These are phyloP conservation scores for Tremellales sp. DNA, from an alignment of 1,284 basidiomycete species.

Conservation along the genomic window DNA sequence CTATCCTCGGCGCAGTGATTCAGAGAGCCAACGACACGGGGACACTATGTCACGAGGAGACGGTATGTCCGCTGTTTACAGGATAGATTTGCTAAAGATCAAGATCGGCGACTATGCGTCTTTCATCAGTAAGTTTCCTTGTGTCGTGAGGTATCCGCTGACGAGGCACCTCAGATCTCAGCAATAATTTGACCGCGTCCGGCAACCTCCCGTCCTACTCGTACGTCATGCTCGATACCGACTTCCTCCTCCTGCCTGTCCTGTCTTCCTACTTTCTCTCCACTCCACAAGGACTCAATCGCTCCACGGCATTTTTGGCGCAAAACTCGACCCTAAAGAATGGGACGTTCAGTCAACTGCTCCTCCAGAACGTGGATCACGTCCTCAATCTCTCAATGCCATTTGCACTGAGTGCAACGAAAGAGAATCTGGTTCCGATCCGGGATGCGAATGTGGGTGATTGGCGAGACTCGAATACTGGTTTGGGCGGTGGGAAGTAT, in stretches of 20 bases:
- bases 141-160: slow-evolving; percentile 28
- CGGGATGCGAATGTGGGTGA: slow-evolving; percentile 50
- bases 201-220: slow-evolving; percentile 50
- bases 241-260: slow-evolving; percentile 51
- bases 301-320: slow-evolving; percentile 34
- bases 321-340: slow-evolving; percentile 47
- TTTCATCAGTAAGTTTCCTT: slow-evolving; percentile 14
- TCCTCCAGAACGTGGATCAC: slow-evolving; percentile 43
- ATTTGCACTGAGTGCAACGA: slow-evolving; percentile 43
- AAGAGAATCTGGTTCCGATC: slow-evolving; percentile 45
- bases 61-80: slow-evolving; percentile 13
- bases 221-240: slow-evolving; percentile 52
- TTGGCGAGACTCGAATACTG: slow-evolving; percentile 55
- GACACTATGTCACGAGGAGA: slow-evolving; percentile 53
- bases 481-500: slow-evolving; percentile 53
- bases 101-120: slow-evolving; percentile 34
- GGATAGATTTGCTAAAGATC: background rate
- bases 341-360: slow-evolving; percentile 46
- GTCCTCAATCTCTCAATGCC: slow-evolving; percentile 41
- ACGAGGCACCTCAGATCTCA: slow-evolving; percentile 30
- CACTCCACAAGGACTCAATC: slow-evolving; percentile 40
- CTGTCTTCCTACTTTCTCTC: slow-evolving; percentile 51
- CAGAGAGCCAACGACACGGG: slow-evolving; percentile 49
- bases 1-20: slow-evolving; percentile 51
- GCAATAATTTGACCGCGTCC: slow-evolving; percentile 45